Base-by-base conservation (phyloP, 225 moss, liverwort and hornwort species). In the Marchantia paleacea region DNA sequence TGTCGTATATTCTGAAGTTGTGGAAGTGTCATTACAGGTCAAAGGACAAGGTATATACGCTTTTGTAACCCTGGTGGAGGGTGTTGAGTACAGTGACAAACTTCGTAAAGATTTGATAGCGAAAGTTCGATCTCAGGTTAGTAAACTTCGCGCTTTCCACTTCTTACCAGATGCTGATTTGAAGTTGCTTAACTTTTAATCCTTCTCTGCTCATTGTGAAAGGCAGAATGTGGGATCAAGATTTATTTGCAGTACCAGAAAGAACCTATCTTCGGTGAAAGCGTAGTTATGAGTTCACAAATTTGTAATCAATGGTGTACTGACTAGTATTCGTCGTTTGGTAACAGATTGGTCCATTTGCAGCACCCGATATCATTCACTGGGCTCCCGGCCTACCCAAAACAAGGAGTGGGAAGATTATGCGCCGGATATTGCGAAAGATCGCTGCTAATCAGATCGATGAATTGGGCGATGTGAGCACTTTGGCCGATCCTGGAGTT, bases 41-140 rank as follows among this genome's bases (percentile, higher is more conserved):
- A 97, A 97, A 85, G 97, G 97, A 28, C 97, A 97, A 82, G 97
- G 97, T 53, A 94, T 97, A 69, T 97, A 97, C 77, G 97, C 97
- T 16, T 97, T 94, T 79, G 97, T 94, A 51, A 92, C 97, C 11
- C 89, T 97, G 54, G 79, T 94, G 51, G 93, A 97, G 80, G 93
- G 88, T 10, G 97, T 90, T 76, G 92, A 89, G 15, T 91, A 91
- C 78, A 91, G 89, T 76, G 87, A 92, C 12, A 89, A 85, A 52
- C 94, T 97, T 80, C 91, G 93, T 51, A 86, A 55, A 80, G 72
- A 80, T 48, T 76, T 97, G 68, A 68, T 91, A 58, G 80, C 87
- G 60, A 75, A 86, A 57, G 97, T 97, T 54, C 94, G 97, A 55
- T 76, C 86, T n/a, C 89, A 90, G 91, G 95, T 96, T 54, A 68